Conservation (phyloP, 1,139 yeast species). For the Taiozyma onychis region DNA sequence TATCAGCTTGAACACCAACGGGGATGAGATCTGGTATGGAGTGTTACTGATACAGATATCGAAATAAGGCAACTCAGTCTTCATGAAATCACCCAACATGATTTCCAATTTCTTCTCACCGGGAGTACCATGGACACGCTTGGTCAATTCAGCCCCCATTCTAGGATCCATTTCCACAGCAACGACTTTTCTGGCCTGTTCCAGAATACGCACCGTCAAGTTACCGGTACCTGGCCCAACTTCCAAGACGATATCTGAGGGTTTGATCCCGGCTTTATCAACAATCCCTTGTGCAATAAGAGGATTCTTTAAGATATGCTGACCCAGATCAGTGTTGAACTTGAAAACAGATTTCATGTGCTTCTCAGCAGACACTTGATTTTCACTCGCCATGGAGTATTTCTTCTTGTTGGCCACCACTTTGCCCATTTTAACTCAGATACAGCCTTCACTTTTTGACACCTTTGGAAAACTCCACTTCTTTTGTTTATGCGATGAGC, state of each 20-base stretch:
- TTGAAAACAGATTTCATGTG: constrained; percentile 82
- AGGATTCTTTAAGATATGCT: constrained; percentile 94
- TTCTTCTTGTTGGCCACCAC: constrained; percentile 26
- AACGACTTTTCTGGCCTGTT: constrained; percentile 83
- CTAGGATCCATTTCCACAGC: constrained; percentile 99
- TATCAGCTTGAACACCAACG: constrained; percentile 85
- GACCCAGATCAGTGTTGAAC: constrained; percentile 95
- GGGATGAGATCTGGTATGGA: constrained; percentile 96
- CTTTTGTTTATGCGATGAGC: constrained; percentile 5
- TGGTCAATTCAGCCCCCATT: constrained; percentile 98
- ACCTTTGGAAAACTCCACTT: background rate
- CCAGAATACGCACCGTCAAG: constrained; percentile 85
- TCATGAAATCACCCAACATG: constrained; percentile 91
- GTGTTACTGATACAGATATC: constrained; percentile 96
- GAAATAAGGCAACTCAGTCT: constrained; percentile 89
- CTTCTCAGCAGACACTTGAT: constrained; percentile 59
- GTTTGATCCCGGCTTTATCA: constrained; percentile 89
- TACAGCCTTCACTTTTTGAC: background rate
- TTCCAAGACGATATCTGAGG: constrained; percentile 89
- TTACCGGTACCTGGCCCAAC: constrained; percentile 99
- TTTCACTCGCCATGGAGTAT: constrained; percentile 34
- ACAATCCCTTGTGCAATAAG: constrained; percentile 97
- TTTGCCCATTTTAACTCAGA: constrained; percentile 18
- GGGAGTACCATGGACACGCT: constrained; percentile 96
- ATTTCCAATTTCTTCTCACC: constrained; percentile 88